phyloP scores from a whole-genome alignment of 1,139 yeast species.

The Magnusiomyces tetraspermus region DNA sequence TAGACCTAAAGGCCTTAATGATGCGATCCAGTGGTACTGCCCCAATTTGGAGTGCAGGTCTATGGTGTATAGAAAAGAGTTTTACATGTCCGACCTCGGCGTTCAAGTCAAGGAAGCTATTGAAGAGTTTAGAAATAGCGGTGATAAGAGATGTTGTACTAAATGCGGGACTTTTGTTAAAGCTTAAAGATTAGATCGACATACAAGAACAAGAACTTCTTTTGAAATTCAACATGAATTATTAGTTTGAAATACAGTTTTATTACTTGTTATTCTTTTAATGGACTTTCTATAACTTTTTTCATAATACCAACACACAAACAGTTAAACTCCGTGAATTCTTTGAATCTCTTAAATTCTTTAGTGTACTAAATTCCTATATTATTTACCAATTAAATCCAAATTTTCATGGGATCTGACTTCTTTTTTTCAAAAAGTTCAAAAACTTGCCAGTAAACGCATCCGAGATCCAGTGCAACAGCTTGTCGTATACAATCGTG shows the following conservation, averaged over 20 bases:
- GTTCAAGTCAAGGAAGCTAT: slow-evolving; percentile 86
- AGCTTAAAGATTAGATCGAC: too few species aligned
- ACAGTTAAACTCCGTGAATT: not conserved
- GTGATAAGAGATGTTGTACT: slow-evolving; percentile 58
- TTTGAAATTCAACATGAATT: too few species aligned
- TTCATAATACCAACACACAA: not conserved
- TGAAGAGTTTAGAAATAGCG: slow-evolving; percentile 53
- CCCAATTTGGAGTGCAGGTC: slow-evolving; percentile 44
- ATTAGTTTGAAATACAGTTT: too few species aligned
- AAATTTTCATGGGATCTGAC: not conserved
- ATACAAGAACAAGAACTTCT: too few species aligned
- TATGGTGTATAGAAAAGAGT: slow-evolving; percentile 57
- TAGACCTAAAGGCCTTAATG: slow-evolving; percentile 61
- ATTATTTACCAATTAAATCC: not conserved
- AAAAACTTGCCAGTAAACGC: slow-evolving; percentile 55
- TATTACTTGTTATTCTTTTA: too few species aligned
- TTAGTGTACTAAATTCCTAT: not conserved
- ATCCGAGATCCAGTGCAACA: slow-evolving; percentile 58
- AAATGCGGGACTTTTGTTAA: slow-evolving; percentile 51
- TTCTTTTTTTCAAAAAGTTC: slow-evolving; percentile 5
- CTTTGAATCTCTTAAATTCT: not conserved
- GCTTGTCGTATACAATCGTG: slow-evolving; percentile 61
- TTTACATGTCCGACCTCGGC: slow-evolving; percentile 74
- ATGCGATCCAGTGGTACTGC: slow-evolving; percentile 82
- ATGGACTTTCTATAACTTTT: too few species aligned